Conservation (phyloP, 306 rosid genomes). For the Lathyrus sativus region DNA sequence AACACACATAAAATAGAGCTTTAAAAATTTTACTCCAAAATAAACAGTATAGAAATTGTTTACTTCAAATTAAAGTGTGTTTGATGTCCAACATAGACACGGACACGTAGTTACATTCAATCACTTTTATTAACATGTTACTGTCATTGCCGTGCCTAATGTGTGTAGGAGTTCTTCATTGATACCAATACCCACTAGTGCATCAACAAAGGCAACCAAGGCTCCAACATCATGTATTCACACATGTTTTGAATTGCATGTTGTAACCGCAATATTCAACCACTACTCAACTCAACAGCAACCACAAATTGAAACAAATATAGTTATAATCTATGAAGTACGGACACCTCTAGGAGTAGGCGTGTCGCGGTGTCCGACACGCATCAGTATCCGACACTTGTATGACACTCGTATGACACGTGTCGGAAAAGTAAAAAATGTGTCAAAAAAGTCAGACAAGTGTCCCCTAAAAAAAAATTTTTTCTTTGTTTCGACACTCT, state of each 20-base stretch:
- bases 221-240: neutral
- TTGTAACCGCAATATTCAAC: neutral
- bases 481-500: too few species aligned
- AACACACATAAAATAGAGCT: neutral
- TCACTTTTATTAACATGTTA: neutral
- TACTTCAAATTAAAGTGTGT: neutral
- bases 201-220: conserved; percentile 15
- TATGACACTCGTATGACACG: too few species aligned
- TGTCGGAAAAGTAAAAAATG: too few species aligned
- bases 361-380: too few species aligned
- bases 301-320: neutral
- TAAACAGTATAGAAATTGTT: neutral
- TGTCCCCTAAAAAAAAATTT: too few species aligned
- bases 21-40: neutral
- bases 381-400: too few species aligned
- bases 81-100: neutral
- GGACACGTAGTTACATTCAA: neutral
- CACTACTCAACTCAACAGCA: neutral
- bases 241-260: too few species aligned
- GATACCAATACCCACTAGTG: conserved; percentile 6
- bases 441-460: too few species aligned
- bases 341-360: too few species aligned
- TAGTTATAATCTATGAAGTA: neutral
- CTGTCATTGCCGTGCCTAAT: neutral
- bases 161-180: neutral